These are phyloP conservation scores for Phaseolus coccineus DNA, from an alignment of 331 rosid species.

Conservation along the genomic window DNA sequence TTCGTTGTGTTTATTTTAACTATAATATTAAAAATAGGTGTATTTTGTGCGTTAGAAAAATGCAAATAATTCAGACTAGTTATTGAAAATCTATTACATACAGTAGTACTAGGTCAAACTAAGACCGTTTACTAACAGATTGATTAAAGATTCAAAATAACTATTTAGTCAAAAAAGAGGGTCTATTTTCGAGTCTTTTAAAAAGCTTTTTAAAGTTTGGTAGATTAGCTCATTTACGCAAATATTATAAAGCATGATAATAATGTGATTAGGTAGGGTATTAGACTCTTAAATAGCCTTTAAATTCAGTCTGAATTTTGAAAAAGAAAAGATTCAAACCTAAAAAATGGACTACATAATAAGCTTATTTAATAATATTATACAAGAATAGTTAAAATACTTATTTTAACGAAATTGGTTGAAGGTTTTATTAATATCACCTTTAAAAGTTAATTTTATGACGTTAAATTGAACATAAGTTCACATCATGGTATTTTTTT, in stretches of 20 bases:
- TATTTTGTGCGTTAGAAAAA: background rate
- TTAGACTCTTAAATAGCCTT: background rate
- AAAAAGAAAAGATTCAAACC: background rate
- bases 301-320: background rate
- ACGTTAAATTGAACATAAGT: no score
- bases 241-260: background rate
- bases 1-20: no score
- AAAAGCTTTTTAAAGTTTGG: background rate
- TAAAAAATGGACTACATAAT: background rate
- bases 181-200: background rate
- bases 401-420: no score
- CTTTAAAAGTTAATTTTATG: no score
- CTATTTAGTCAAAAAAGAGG: background rate
- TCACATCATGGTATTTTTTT: no score
- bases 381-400: no score
- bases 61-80: background rate
- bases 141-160: background rate
- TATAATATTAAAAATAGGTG: background rate
- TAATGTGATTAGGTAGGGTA: background rate
- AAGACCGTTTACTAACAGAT: background rate
- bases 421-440: no score
- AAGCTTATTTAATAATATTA: no score
- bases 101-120: background rate
- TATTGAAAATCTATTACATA: background rate
- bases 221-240: background rate